Conservation (phyloP, 768 basidiomycete genomes). For the Pleurotus citrinopileatus region DNA sequence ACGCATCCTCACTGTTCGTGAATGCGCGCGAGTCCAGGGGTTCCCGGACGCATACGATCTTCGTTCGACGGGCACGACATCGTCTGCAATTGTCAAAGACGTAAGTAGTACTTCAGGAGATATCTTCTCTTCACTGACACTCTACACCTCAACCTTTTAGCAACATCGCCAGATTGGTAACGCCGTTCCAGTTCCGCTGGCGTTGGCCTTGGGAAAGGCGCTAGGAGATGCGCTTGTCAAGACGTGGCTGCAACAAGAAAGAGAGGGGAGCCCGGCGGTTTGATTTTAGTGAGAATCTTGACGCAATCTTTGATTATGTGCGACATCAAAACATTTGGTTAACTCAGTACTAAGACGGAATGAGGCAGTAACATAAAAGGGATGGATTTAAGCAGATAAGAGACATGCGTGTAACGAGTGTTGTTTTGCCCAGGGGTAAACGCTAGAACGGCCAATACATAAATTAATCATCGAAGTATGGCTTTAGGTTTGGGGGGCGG, state of each 20-base stretch:
- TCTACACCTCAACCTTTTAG: too few species aligned
- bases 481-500: background rate
- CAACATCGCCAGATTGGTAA: constrained; percentile 80
- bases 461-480: background rate
- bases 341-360: too few species aligned
- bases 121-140: too few species aligned
- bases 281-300: background rate
- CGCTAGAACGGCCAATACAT: too few species aligned
- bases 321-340: too few species aligned
- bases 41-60: constrained; percentile 75
- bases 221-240: constrained; percentile 42
- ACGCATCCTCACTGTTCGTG: constrained; percentile 62
- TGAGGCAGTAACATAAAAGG: too few species aligned
- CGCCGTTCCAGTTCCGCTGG: constrained; percentile 72
- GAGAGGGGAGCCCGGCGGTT: constrained; percentile 39
- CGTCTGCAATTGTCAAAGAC: constrained; percentile 39
- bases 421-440: background rate
- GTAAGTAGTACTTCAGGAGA: too few species aligned
- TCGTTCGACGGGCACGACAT: constrained; percentile 37
- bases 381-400: too few species aligned
- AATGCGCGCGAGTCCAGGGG: constrained; percentile 74
- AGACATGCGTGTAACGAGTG: too few species aligned
- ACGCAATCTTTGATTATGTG: too few species aligned
- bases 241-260: constrained; percentile 40
- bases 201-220: constrained; percentile 56